Base-by-base conservation (phyloP, 2,329 filamentous ascomycete genomes). In the Cladosporium austrohemisphaericum region DNA sequence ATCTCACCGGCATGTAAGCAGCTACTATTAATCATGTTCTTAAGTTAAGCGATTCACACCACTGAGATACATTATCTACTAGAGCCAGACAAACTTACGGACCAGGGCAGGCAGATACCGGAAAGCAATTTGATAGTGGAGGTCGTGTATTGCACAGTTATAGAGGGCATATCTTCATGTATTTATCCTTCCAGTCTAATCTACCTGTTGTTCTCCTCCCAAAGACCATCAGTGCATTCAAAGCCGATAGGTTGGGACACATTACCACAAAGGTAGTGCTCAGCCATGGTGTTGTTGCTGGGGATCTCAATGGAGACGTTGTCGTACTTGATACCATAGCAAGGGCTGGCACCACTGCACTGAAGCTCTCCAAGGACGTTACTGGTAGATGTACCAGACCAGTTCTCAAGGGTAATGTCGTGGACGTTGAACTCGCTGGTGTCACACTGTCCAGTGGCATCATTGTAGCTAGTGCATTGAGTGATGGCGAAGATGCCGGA, bases 371-470 rank as follows among this genome's bases (percentile, higher is more conserved):
- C 58, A 2, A 63, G 52, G 2, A 58, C 51, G 26, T 36, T 35
- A 8, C 38, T 51, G 7, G 48, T 52, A 4, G 58, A 52, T 2
- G 60, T 69, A 3, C 68, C 68, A 13, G 51, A 55, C 41, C 64
- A 46, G n/a, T 64, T 60, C 10, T 57, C 54, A 33, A 65, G 60
- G 2, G 47, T 50, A 2, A 72, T 52, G 41, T 70, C 61, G 2
- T 55, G 52, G 18, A 75, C 59, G 41, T 74, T 63, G 52, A 75
- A 74, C 26, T 65, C 56, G 1, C 63, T 53, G 33, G 58, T 61
- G 35, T 62, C 56, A 51, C 62, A 65, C 22, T 59, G 52, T 18
- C 55, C 55, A 14, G 40, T 52, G 14, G 50, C 57, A 10, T 56
- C 55, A 19, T 41, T 52, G 45, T 60, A 65, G 26, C 52, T 57